Base-by-base conservation (phyloP, 441 rosid species). In the Gossypium gossypioides region DNA sequence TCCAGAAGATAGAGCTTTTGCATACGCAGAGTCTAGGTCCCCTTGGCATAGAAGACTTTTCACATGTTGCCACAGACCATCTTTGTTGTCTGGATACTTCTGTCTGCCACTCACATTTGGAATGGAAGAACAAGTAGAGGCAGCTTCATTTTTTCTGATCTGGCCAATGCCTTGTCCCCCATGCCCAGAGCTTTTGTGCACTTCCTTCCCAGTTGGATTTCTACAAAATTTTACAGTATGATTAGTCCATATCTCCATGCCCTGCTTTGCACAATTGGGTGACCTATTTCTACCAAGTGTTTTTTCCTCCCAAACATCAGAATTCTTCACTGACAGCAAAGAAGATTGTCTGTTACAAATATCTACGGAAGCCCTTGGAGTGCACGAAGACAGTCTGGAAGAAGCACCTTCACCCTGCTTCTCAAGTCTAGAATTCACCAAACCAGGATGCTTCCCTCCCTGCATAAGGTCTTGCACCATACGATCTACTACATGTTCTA, bases 21-120 rank as follows among this genome's bases (percentile, higher is more conserved):
- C 65, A 81, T 91, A 91, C 57, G 96, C 93, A 83, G 96, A 89
- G 57, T 94, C 93, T 19, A 90, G 76, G 77, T 84, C 89, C 54
- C 92, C 93, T 78, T 89, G 88, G 74, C 82, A 81, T 4, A 86
- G 78, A 79, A 84, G 82, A 68, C 79, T 81, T 73, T 85, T 84
- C 77, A 87, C 82, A 61, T 80, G 80, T 73, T 86, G 86, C 88
- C 96, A 82, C 65, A 77, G 54, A 71, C 80, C 82, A 75, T 80
- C 80, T 74, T 75, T 85, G 67, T 67, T 70, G 68, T 80, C 85
- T 56, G 74, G 42, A 54, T 76, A 74, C 68, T 71, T 72, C 72
- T 77, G 82, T 77, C 84, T 82, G 24, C 79, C 74, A 78, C 74
- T 77, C 56, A 77, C 18, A 69, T 77, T 70, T 18, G 78, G 78